phyloP scores from a whole-genome alignment of 2,329 filamentous ascomycete species.

The Lachnellula cervina region DNA sequence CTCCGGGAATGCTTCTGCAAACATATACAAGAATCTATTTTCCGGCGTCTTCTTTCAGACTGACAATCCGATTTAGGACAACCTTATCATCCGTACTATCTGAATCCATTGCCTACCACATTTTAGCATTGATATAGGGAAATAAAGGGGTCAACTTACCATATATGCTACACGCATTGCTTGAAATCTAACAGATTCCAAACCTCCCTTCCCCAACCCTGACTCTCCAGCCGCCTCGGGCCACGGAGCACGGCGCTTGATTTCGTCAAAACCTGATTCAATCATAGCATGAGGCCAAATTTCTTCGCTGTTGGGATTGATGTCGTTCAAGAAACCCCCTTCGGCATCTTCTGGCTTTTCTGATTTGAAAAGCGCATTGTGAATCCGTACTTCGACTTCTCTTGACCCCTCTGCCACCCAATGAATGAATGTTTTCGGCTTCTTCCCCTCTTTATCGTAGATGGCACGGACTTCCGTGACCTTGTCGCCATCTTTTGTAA shows the following conservation, averaged over 20 bases:
- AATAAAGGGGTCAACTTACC: constrained; percentile 17
- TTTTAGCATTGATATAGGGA: background rate
- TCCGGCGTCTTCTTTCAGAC: constrained; percentile 79
- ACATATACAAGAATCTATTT: constrained; percentile 41
- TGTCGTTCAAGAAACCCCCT: constrained; percentile 76
- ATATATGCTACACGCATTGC: constrained; percentile 78
- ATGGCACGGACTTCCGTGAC: constrained; percentile 63
- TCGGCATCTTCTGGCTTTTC: constrained; percentile 73
- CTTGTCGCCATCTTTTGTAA: constrained; percentile 59
- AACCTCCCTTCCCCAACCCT: constrained; percentile 55
- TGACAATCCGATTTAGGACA: constrained; percentile 87
- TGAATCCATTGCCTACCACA: constrained; percentile 58
- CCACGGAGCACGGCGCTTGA: constrained; percentile 71
- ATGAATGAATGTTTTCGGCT: constrained; percentile 80
- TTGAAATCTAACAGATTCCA: constrained; percentile 82
- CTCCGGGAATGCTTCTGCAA: background rate
- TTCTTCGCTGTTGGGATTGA: constrained; percentile 79
- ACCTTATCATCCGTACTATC: constrained; percentile 76
- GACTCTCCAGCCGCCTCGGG: constrained; percentile 67
- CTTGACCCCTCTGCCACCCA: constrained; percentile 73
- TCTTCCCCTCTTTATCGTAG: constrained; percentile 66
- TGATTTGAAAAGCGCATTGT: constrained; percentile 81
- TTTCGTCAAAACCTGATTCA: constrained; percentile 77
- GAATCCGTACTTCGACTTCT: constrained; percentile 70
- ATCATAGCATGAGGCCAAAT: constrained; percentile 75